These are phyloP conservation scores for Urochloa ruziziensis DNA, from an alignment of 176 grass and related monocot genomes.

Conservation along the genomic window DNA sequence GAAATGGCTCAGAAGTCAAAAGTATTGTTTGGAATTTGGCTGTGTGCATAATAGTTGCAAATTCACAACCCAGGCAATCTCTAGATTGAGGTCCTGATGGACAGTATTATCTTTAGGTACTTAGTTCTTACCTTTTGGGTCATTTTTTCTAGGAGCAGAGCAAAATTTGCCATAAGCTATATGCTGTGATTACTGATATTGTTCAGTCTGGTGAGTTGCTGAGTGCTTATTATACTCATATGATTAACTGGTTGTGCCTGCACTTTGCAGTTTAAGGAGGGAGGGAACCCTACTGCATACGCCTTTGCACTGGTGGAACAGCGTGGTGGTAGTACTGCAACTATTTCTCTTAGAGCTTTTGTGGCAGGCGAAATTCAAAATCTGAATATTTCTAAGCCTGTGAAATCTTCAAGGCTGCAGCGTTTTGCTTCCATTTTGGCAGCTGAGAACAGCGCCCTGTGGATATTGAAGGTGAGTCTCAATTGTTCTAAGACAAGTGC, in stretches of 20 bases:
- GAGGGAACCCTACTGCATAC: conserved; percentile 63
- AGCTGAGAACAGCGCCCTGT: conserved; percentile 43
- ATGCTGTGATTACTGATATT: neutral
- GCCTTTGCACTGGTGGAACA: conserved; percentile 91
- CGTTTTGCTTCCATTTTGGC: conserved; percentile 58
- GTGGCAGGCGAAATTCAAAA: conserved; percentile 66
- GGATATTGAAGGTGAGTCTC: conserved; percentile 70
- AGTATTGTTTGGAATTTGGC: neutral
- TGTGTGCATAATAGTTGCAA: neutral
- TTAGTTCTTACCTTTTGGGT: neutral
- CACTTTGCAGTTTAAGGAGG: conserved; percentile 66
- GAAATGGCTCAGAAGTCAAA: neutral
- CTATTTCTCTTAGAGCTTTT: conserved; percentile 67
- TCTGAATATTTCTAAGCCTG: conserved; percentile 59
- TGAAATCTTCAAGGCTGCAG: conserved; percentile 51
- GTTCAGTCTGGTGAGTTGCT: neutral
- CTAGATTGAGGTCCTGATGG: neutral
- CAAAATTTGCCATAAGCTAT: neutral
- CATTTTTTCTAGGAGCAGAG: neutral
- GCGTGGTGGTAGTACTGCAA: conserved; percentile 60
- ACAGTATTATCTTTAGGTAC: neutral
- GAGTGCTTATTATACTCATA: neutral
- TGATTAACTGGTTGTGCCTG: conserved; percentile 15
- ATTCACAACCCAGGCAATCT: neutral
- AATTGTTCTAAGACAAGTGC: neutral